Evolutionary conservation across 2,329 filamentous ascomycete genomes (phyloP).

Genomic region (Thelonectria discophora): DNA sequence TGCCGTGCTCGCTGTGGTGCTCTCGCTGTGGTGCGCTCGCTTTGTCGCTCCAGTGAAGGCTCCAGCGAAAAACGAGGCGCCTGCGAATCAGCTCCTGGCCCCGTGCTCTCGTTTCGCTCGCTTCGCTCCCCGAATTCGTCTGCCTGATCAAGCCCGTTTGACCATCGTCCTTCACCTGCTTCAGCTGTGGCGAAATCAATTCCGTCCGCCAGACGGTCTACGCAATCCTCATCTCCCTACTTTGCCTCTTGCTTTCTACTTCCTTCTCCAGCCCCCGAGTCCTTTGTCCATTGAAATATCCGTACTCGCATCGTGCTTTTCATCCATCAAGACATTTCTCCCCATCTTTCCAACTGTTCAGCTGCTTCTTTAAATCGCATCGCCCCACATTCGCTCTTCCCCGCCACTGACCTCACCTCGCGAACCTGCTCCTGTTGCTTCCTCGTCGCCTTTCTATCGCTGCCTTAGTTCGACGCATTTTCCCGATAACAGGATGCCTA

Average conservation of each 20-base stretch:
- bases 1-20: no score
- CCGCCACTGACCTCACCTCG: neutral
- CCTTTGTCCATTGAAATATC: constrained; percentile 1
- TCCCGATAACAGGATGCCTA: constrained; percentile 57
- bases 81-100: constrained; percentile 36
- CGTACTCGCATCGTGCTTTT: neutral
- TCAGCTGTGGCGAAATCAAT: constrained; percentile 20
- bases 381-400: constrained; percentile 14
- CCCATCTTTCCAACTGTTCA: neutral
- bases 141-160: constrained; percentile 22
- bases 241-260: constrained; percentile 18
- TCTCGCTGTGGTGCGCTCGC: no score
- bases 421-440: constrained; percentile 1
- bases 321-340: constrained; percentile 1
- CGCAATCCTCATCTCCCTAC: constrained; percentile 20
- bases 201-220: constrained; percentile 9
- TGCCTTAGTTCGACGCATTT: constrained; percentile 10
- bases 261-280: neutral
- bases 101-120: constrained; percentile 3
- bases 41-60: no score
- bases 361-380: neutral
- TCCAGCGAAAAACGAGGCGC: constrained; percentile 13
- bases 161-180: constrained; percentile 29
- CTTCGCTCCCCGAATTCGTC: constrained; percentile 10
- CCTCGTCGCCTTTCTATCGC: neutral